A percentile compares a stretch with the other conserved stretches of the same genome.
Conservation (phyloP, 768 basidiomycete species). For the Lactifluus echinatus region DNA sequence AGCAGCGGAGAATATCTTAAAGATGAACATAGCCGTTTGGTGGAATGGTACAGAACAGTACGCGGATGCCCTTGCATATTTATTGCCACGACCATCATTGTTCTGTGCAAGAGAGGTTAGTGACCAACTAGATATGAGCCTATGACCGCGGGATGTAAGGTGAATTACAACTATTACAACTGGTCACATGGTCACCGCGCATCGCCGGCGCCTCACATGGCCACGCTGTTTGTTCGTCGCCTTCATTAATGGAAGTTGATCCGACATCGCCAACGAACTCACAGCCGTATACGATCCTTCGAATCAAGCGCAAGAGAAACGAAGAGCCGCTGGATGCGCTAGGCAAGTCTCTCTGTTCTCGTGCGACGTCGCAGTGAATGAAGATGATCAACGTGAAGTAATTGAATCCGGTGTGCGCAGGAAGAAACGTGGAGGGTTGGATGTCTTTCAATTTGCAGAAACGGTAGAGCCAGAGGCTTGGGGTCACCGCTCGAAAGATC, state of each 20-base stretch:
- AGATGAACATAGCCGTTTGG: neutral
- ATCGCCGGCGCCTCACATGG: no score
- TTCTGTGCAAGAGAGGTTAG: no score
- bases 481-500: constrained; percentile 51
- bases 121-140: no score
- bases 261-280: constrained; percentile 12
- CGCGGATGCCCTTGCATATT: neutral
- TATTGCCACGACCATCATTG: neutral
- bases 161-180: no score
- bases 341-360: constrained; percentile 35
- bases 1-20: neutral
- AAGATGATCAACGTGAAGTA: constrained; percentile 33
- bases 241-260: constrained; percentile 11
- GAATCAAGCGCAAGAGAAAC: constrained; percentile 75
- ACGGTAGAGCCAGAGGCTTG: constrained; percentile 66
- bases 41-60: no score
- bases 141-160: no score
- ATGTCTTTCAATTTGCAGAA: constrained; percentile 74
- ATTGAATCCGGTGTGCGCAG: constrained; percentile 52
- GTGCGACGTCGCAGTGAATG: constrained; percentile 7
- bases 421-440: constrained; percentile 44
- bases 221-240: no score
- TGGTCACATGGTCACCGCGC: no score
- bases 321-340: constrained; percentile 79
- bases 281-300: constrained; percentile 58